Evolutionary conservation across 2,329 filamentous ascomycete genomes (phyloP), one percentile per base, ranked within the genome.

Genomic region (Xylariaceae sp.): DNA sequence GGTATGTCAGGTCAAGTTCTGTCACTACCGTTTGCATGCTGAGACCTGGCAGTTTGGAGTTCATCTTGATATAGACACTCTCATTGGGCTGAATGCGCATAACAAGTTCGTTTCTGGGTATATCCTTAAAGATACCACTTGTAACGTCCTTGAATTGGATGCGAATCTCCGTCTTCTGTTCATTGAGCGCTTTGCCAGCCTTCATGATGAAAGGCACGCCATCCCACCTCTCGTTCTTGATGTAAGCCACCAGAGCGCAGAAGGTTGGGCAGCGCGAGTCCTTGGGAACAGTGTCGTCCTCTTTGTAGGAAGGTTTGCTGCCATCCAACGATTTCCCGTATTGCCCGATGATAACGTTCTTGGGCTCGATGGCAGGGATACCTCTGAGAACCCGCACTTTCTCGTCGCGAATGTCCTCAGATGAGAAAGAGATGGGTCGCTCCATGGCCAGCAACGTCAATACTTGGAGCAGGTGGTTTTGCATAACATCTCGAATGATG

Each of bases 1-100:
- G 85, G 80, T 99, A 99, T 57, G 95, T 99, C 61, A 99, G 83
- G 68, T 99, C 94, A 53, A 99, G 87, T 77, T 99, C 94, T 53
- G 94, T 99, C 62, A 96, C 89, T 36, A 97, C 94, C 11, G 94
- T 99, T 80, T 99, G 94, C 91, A 97, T 99, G 78, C 90, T 97
- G 64, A 99, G 79, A 64, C 94, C 94, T 17, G 94, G 95, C 52
- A 99, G 80, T 81, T 99, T 99, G 30, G 92, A 97, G 86, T 99
- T 99, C 94, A 99, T 99, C 85, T 99, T 99, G 73, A 97, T 95
- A 77, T 99, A 99, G 60, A 99, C 91, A 68, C 89, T 95, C 81
- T 99, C 94, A 76, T 99, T 99, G 63, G 94, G 94, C 78, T 99
- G 94, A 58, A 99, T 95, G 61, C 94, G 91, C 77, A 99, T 96